Evolutionary conservation across 495 filamentous ascomycete species (phyloP).

Genomic region (Aspergillus olivimuriae): DNA sequence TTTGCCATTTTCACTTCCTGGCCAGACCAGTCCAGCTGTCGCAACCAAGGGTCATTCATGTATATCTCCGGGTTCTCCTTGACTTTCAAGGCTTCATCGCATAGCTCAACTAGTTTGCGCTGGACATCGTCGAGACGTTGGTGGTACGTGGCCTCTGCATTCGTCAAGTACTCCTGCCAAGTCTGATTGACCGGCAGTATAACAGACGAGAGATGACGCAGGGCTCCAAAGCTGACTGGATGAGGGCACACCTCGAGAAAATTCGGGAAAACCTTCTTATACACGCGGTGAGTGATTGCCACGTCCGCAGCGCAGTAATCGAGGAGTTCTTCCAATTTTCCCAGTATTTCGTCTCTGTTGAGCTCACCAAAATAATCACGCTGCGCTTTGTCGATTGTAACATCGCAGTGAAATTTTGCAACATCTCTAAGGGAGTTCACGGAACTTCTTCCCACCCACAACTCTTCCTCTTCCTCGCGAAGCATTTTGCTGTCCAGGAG

Average conservation of each 20-base stretch:
- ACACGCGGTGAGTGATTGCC: slow-evolving; percentile 84
- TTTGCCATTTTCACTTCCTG: slow-evolving; percentile 89
- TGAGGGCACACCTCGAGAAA: slow-evolving; percentile 89
- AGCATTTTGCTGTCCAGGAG: slow-evolving; percentile 61
- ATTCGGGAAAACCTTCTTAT: slow-evolving; percentile 80
- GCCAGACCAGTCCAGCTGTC: slow-evolving; percentile 91
- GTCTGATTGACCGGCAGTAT: slow-evolving; percentile 83
- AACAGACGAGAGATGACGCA: slow-evolving; percentile 85
- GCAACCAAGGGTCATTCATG: slow-evolving; percentile 77
- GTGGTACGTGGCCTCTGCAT: slow-evolving; percentile 79
- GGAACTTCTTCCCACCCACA: slow-evolving; percentile 92
- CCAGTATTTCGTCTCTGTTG: slow-evolving; percentile 59
- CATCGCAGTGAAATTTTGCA: slow-evolving; percentile 89
- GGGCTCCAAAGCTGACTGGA: slow-evolving; percentile 92
- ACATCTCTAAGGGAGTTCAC: slow-evolving; percentile 95
- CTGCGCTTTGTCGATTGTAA: slow-evolving; percentile 84
- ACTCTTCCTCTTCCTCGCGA: slow-evolving; percentile 80
- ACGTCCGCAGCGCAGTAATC: slow-evolving; percentile 98
- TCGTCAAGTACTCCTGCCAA: slow-evolving; percentile 77
- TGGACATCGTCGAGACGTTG: slow-evolving; percentile 68
- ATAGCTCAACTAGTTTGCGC: slow-evolving; percentile 62
- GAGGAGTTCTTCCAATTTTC: slow-evolving; percentile 71
- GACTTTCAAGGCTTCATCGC: slow-evolving; percentile 65
- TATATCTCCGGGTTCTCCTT: slow-evolving; percentile 64
- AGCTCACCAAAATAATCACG: slow-evolving; percentile 84